A percentile compares a stretch with the other conserved stretches of the same genome.
Conservation (phyloP, 2,329 filamentous ascomycete genomes). For the Neonectria coccinea region DNA sequence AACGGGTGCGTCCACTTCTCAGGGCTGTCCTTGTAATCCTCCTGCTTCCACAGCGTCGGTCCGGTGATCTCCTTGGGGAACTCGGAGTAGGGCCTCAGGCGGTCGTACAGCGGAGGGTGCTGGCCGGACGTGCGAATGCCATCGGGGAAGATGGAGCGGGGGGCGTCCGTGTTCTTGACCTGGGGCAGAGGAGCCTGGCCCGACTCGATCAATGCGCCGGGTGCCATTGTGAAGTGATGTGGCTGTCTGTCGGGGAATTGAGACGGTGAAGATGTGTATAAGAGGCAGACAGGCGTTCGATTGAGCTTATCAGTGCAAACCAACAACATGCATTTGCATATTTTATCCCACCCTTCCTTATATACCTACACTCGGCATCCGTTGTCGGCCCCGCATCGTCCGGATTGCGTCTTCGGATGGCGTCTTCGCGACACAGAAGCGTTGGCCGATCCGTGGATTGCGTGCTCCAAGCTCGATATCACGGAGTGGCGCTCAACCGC, state of each 20-base stretch:
- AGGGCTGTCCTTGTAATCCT: constrained; percentile 72
- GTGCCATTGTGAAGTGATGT: constrained; percentile 36
- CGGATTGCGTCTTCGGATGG: constrained; percentile 40
- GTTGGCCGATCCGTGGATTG: constrained; percentile 39
- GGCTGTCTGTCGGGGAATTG: background rate
- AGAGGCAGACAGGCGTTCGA: constrained; percentile 9
- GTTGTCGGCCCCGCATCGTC: constrained; percentile 37
- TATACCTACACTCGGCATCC: constrained; percentile 34
- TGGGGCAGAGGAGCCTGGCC: constrained; percentile 34
- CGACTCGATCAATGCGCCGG: constrained; percentile 41
- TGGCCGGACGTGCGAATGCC: constrained; percentile 73
- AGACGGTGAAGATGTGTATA: background rate
- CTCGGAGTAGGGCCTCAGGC: constrained; percentile 72
- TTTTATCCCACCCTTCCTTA: constrained; percentile 21
- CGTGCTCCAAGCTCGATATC: constrained; percentile 44
- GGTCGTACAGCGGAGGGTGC: constrained; percentile 74
- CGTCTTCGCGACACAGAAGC: constrained; percentile 15
- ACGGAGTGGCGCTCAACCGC: constrained; percentile 42
- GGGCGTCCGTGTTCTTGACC: constrained; percentile 43
- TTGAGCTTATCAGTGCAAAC: constrained; percentile 17
- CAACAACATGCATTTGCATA: background rate
- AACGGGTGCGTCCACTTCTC: constrained; percentile 82
- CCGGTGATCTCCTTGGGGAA: constrained; percentile 80
- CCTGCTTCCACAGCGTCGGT: constrained; percentile 77
- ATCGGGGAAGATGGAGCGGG: constrained; percentile 56